Evolutionary conservation across 2,329 filamentous ascomycete species (phyloP).

Genomic region (Dactylonectria macrodidyma): DNA sequence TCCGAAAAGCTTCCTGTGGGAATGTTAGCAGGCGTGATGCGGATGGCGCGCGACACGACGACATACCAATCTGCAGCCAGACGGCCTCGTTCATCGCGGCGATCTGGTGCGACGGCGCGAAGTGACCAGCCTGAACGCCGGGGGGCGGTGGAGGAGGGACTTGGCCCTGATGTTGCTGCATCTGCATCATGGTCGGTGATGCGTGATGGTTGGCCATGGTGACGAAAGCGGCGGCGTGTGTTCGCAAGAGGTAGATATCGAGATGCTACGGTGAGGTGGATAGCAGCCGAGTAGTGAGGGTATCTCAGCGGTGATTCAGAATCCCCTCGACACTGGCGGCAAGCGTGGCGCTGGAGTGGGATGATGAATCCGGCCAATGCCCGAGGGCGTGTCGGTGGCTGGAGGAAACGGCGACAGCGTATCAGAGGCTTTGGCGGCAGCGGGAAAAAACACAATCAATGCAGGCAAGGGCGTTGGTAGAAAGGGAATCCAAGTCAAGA

Average conservation of each 20-base stretch:
- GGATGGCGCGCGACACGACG: constrained; percentile 27
- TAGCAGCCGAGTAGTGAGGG: not conserved
- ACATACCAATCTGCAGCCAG: constrained; percentile 93
- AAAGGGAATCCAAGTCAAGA: constrained; percentile 30
- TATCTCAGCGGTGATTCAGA: constrained; percentile 37
- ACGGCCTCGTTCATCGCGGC: constrained; percentile 86
- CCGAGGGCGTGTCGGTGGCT: constrained; percentile 25
- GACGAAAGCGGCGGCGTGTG: constrained; percentile 37
- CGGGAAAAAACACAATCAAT: constrained; percentile 35
- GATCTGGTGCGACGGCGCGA: constrained; percentile 81
- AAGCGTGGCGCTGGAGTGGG: constrained; percentile 33
- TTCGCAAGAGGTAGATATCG: constrained; percentile 31
- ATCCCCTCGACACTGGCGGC: constrained; percentile 19
- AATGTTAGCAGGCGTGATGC: constrained; percentile 41
- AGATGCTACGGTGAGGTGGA: constrained; percentile 2
- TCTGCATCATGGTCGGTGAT: constrained; percentile 83
- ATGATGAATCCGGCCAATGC: constrained; percentile 33
- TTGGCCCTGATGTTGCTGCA: constrained; percentile 73
- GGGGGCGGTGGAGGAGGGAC: constrained; percentile 67
- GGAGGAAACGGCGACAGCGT: constrained; percentile 30
- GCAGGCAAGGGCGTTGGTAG: constrained; percentile 24
- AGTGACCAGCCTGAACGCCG: constrained; percentile 69
- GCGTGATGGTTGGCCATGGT: constrained; percentile 84
- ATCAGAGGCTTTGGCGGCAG: constrained; percentile 30
- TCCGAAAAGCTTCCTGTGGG: constrained; percentile 84